These are phyloP conservation scores for Lachancea fermentati DNA, from an alignment of 805 yeast species.

Conservation along the genomic window DNA sequence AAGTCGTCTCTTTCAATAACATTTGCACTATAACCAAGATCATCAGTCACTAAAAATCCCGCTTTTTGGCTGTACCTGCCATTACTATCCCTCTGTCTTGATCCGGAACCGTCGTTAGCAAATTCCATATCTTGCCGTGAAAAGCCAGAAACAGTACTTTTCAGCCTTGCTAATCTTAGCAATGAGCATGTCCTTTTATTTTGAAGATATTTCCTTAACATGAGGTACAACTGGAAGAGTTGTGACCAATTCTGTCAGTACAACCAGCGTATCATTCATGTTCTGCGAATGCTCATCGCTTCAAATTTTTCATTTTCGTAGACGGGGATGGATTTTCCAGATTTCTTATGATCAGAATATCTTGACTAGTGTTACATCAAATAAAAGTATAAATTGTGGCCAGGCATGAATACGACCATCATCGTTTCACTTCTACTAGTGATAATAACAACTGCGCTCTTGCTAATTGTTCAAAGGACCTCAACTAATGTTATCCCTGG, in stretches of 20 bases:
- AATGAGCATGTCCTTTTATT: too few species aligned
- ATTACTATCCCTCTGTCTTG: not conserved
- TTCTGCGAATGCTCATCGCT: constrained; percentile 10
- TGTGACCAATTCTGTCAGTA: too few species aligned
- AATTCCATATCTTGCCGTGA: constrained; percentile 6
- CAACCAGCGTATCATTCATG: too few species aligned
- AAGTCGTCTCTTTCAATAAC: constrained; percentile 37
- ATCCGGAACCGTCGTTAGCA: not conserved
- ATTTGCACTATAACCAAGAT: constrained; percentile 1
- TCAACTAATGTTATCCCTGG: constrained; percentile 14
- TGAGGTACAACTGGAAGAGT: too few species aligned
- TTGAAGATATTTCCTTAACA: too few species aligned
- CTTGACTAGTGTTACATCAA: too few species aligned
- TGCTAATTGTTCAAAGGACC: constrained; percentile 15
- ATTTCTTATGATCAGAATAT: not conserved
- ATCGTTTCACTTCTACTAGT: constrained; percentile 15
- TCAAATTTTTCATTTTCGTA: not conserved
- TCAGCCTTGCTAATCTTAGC: too few species aligned
- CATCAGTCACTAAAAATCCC: constrained; percentile 14
- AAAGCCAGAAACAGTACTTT: not conserved
- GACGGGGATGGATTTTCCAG: not conserved
- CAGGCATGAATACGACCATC: constrained; percentile 12
- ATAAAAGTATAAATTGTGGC: too few species aligned
- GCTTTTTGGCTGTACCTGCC: not conserved
- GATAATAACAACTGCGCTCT: constrained; percentile 16